These are phyloP conservation scores for Jackrogersella multiformis DNA, from an alignment of 495 filamentous ascomycete genomes.

Conservation along the genomic window DNA sequence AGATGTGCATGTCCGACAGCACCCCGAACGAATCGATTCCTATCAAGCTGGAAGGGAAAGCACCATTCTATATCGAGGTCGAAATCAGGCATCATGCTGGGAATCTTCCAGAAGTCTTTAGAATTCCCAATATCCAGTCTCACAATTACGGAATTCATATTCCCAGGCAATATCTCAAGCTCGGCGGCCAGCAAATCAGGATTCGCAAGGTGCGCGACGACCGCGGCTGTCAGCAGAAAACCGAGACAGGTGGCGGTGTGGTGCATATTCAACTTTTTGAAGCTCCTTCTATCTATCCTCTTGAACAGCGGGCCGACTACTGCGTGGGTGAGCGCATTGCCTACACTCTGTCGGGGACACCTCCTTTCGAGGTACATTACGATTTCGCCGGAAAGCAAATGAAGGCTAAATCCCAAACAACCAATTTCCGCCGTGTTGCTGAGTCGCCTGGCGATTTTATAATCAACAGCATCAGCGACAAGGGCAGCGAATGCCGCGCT, in stretches of 20 bases:
- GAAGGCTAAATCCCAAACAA: constrained; percentile 78
- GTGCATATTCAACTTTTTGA: constrained; percentile 91
- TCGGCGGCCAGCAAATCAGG: constrained; percentile 84
- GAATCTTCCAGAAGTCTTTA: constrained; percentile 79
- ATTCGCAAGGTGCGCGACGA: constrained; percentile 89
- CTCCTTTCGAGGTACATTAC: constrained; percentile 93
- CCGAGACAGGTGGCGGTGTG: constrained; percentile 70
- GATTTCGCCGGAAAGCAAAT: constrained; percentile 79
- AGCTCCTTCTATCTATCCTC: constrained; percentile 83
- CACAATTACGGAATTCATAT: constrained; percentile 81
- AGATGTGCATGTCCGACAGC: constrained; percentile 88
- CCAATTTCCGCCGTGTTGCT: constrained; percentile 88
- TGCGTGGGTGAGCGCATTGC: constrained; percentile 94
- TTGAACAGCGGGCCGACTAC: constrained; percentile 89
- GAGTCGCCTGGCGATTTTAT: constrained; percentile 88
- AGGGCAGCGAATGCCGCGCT: constrained; percentile 83
- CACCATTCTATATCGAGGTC: constrained; percentile 89
- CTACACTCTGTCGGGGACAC: constrained; percentile 85
- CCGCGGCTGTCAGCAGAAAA: constrained; percentile 79
- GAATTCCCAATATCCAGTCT: constrained; percentile 76
- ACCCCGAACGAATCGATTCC: constrained; percentile 85
- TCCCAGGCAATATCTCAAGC: constrained; percentile 79
- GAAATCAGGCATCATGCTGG: constrained; percentile 90
- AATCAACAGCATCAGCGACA: constrained; percentile 84
- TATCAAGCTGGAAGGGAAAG: constrained; percentile 78